Percentiles rank a stretch among this genome's conserved stretches.
These are phyloP conservation scores for Stephania japonica DNA, from an alignment of 164 flowering plant species.

Conservation along the genomic window DNA sequence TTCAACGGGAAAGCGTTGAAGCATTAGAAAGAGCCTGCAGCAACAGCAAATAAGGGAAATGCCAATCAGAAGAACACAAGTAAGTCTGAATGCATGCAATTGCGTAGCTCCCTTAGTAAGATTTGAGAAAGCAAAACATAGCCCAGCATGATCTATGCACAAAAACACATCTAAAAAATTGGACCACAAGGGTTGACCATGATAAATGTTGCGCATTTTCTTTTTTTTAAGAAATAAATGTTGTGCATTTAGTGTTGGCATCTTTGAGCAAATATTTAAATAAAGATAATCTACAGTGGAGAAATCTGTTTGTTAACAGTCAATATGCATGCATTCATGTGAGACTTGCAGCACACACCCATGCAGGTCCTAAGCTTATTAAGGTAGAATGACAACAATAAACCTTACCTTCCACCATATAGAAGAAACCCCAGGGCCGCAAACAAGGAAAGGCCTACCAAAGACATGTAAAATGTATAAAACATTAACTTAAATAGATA, in stretches of 20 bases:
- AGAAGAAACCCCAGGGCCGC: constrained; percentile 94
- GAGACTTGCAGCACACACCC: not conserved
- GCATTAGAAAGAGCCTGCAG: constrained; percentile 82
- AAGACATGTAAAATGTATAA: constrained; percentile 11
- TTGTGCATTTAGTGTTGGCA: not conserved
- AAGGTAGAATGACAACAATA: not conserved
- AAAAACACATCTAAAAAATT: not conserved
- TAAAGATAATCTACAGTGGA: not conserved
- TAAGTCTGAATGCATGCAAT: not conserved
- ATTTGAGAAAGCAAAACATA: not conserved
- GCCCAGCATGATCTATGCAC: not conserved
- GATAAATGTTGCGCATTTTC: not conserved
- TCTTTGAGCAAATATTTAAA: not conserved
- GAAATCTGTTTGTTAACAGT: not conserved
- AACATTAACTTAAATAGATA: not conserved
- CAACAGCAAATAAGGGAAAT: constrained; percentile 4
- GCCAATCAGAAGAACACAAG: not conserved
- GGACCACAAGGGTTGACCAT: not conserved
- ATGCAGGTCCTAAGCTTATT: not conserved
- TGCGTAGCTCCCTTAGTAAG: not conserved
- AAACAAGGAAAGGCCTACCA: constrained; percentile 80
- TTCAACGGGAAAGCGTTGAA: constrained; percentile 90
- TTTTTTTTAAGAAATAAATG: too few species aligned
- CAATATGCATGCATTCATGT: not conserved
- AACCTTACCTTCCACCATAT: constrained; percentile 84